Evolutionary conservation across 208 protist genomes (phyloP).

Genomic region (Acanthamoeba lugdunensis): DNA sequence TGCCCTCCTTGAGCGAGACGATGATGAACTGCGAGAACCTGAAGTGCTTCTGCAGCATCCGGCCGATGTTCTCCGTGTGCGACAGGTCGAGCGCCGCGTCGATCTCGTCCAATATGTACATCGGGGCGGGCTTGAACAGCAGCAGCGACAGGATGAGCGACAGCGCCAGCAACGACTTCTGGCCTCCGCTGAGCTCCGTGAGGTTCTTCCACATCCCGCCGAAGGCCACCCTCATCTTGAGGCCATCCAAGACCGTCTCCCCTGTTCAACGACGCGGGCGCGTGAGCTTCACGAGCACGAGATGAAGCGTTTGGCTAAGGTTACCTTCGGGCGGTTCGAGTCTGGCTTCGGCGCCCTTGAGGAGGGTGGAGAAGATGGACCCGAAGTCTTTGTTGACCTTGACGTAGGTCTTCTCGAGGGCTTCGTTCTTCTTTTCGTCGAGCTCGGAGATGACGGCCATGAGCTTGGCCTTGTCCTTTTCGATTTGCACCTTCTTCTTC

Average conservation of each 20-base stretch:
- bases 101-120: conserved; percentile 99
- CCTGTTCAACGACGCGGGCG: neutral
- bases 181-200: conserved; percentile 98
- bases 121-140: conserved; percentile 97
- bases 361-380: conserved; percentile 96
- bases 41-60: conserved; percentile 97
- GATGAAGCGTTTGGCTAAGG: neutral
- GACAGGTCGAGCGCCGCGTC: conserved; percentile 98
- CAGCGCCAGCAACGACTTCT: conserved; percentile 98
- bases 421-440: conserved; percentile 97
- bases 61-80: conserved; percentile 97
- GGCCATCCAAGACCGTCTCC: conserved; percentile 89
- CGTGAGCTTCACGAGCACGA: neutral
- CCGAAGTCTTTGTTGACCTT: conserved; percentile 95
- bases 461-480: conserved; percentile 96
- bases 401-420: conserved; percentile 94
- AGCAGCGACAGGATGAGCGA: conserved; percentile 98
- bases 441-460: conserved; percentile 95
- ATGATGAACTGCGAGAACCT: conserved; percentile 98
- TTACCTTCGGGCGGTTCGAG: conserved; percentile 91
- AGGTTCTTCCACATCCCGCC: conserved; percentile 96
- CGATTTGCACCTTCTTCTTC: conserved; percentile 92
- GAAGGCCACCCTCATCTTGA: conserved; percentile 96
- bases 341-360: conserved; percentile 93
- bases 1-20: conserved; percentile 98